Percentiles rank a stretch among this genome's conserved stretches.
phyloP scores from a whole-genome alignment of 148 eudicot species.

The Rhododendron molle region DNA sequence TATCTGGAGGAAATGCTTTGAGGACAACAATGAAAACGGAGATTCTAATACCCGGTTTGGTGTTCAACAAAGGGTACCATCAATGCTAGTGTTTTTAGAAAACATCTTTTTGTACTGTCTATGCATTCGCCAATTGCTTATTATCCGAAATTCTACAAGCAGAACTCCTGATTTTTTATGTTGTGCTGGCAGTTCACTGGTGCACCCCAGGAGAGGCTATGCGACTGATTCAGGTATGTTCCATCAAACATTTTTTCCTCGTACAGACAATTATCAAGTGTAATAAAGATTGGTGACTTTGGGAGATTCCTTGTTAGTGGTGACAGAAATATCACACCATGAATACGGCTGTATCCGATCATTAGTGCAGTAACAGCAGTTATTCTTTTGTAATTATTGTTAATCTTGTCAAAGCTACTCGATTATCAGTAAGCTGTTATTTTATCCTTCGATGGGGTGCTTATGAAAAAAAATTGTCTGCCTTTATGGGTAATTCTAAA shows the following conservation, averaged over 20 bases:
- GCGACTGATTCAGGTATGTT: constrained; percentile 55
- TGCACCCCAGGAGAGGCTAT: constrained; percentile 41
- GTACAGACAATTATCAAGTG: not conserved
- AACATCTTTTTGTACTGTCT: not conserved
- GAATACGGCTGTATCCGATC: not conserved
- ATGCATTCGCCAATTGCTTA: not conserved
- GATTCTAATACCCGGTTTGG: constrained; percentile 18
- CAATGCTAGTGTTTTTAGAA: not conserved
- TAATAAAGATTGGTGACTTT: not conserved
- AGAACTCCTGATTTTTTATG: constrained; percentile 9
- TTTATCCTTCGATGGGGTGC: not conserved
- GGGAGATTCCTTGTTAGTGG: not conserved
- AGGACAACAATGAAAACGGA: constrained; percentile 24
- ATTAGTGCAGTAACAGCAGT: not conserved
- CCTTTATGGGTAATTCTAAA: not conserved
- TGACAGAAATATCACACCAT: not conserved
- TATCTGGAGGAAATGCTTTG: constrained; percentile 19
- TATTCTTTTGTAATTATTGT: not conserved
- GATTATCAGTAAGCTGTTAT: not conserved
- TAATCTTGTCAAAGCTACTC: not conserved
- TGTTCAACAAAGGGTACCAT: constrained; percentile 21
- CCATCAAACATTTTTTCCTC: not conserved
- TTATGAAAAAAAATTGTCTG: not conserved
- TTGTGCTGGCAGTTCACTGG: constrained; percentile 32
- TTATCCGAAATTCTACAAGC: not conserved